Base-by-base conservation (phyloP, 805 yeast species). In the Isabelozyma rhagii region DNA sequence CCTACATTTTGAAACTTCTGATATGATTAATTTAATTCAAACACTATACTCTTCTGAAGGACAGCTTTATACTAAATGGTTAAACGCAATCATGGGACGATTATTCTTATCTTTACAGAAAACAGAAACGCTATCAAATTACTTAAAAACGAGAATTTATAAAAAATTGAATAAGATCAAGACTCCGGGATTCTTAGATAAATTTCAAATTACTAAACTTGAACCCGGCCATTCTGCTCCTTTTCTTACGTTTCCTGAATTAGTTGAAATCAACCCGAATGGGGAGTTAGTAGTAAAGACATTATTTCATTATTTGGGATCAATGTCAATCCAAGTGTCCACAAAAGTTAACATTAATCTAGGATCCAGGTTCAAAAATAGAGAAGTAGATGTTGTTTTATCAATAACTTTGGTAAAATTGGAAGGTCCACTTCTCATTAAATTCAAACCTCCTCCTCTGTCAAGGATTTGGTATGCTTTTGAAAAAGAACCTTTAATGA, bases 381-480 rank as follows among this genome's bases (percentile, higher is more conserved):
- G 89, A 47, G 96, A 88, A 55, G 88, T 93, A 40, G 85, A 87
- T 47, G 70, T 94, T 36, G 77, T 87, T 25, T 69, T 94, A 46
- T 81, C 87, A 14, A 82, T 92, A 1, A 83, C 85, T 1, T 67
- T 93, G 45, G 80, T 80, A 48, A 81, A 77, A 56, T 56, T 94
- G 4, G 82, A 84, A 46, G 99, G 99, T 0, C 87, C 87, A 1
- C 55, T 93, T 49, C 61, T 87, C 0, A 59, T 92, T 17, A 71
- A 80, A 40, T 62, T 93, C 34, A 94, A 94, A 62, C 89, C 96
- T 1, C 96, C 97, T 1, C 98, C 99, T 8, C 84, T 96, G 1
- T 84, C 83, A 47, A 78, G 99, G 59, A 60, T 94, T 1, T 94
- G 99, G 99, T 94, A 90, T 62, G 81, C 89, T 1, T 94, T 91